Base-by-base conservation (phyloP, 768 basidiomycete genomes). In the Tricholoma terreum region DNA sequence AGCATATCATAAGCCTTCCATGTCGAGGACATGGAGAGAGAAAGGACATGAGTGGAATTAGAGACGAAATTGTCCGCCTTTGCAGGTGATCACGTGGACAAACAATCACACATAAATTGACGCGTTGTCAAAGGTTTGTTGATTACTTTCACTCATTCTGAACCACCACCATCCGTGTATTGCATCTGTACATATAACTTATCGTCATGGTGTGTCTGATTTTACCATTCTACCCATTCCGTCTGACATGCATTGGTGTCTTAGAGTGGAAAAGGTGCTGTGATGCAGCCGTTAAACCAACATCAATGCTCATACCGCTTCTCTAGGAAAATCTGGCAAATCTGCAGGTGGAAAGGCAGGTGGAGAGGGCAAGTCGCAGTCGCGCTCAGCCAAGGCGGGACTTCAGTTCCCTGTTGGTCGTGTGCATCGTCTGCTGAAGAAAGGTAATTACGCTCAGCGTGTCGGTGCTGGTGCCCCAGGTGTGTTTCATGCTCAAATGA, bases 401-500 rank as follows among this genome's bases (percentile, higher is more conserved):
- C 85, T 90, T 53, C 89, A 90, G 72, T 90, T 90, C 76, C 94
- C 93, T 45, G 93, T 96, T 66, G 92, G 93, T 77, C 90, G 94
- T 86, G 87, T 94, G 65, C 92, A 93, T 72, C 88, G 92, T 81
- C 81, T 90, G 61, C 73, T 95, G 67, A 91, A 93, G 80, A 84
- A 82, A 71, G 90, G 90, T 59, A 90, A 90, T 77, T 92, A 91
- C 64, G 87, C 90, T 31, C 86, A 87, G 68, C 90, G 93, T 69
- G 84, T 96, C 62, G 93, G 92, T 71, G 85, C 86, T 58, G 92
- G 92, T 73, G 90, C 93, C 63, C 92, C 89, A 67, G 89, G 88
- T 89, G 59, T 22, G 76, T 70, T 9, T 19, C 9, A 22, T 48
- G 27, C 6, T 27, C 24, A 27, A n/a, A 5, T 14, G 1, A 17